A percentile compares a stretch with the other conserved stretches of the same genome.
Evolutionary conservation across 2,329 filamentous ascomycete species (phyloP).

Genomic region (Keithomyces neogunnii): DNA sequence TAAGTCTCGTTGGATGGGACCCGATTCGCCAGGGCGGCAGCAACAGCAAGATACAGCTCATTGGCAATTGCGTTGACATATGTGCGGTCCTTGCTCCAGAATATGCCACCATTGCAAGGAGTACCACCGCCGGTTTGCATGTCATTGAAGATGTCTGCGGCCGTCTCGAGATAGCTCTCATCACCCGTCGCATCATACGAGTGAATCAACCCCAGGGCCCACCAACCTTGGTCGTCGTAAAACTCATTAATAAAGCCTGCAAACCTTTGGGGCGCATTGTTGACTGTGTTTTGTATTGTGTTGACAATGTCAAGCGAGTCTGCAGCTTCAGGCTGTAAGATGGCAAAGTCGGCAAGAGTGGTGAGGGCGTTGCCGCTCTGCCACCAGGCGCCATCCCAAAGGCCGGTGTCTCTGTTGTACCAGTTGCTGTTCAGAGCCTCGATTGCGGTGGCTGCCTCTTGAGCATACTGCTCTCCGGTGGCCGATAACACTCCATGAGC

Average conservation of each 20-base stretch:
- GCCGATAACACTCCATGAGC: not conserved
- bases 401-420: constrained; percentile 50
- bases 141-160: constrained; percentile 46
- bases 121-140: constrained; percentile 39
- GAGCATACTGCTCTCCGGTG: constrained; percentile 18
- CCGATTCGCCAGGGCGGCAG: constrained; percentile 45
- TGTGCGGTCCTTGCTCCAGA: constrained; percentile 43
- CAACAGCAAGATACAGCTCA: constrained; percentile 46
- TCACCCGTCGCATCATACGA: constrained; percentile 46
- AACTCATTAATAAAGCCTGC: constrained; percentile 40
- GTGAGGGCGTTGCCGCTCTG: constrained; percentile 61
- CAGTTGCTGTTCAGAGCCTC: constrained; percentile 44
- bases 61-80: constrained; percentile 50
- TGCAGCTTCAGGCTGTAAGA: constrained; percentile 22
- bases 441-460: constrained; percentile 24
- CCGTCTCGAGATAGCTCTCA: constrained; percentile 40
- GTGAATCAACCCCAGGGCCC: constrained; percentile 50
- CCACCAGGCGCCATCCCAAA: constrained; percentile 65
- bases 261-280: constrained; percentile 32
- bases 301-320: constrained; percentile 28
- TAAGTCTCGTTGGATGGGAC: constrained; percentile 34
- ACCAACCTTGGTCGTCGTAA: constrained; percentile 56
- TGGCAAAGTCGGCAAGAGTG: constrained; percentile 46
- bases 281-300: constrained; percentile 35
- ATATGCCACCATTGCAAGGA: constrained; percentile 43